Conservation (phyloP, 495 filamentous ascomycete genomes). For the Aspergillus mulundensis region DNA sequence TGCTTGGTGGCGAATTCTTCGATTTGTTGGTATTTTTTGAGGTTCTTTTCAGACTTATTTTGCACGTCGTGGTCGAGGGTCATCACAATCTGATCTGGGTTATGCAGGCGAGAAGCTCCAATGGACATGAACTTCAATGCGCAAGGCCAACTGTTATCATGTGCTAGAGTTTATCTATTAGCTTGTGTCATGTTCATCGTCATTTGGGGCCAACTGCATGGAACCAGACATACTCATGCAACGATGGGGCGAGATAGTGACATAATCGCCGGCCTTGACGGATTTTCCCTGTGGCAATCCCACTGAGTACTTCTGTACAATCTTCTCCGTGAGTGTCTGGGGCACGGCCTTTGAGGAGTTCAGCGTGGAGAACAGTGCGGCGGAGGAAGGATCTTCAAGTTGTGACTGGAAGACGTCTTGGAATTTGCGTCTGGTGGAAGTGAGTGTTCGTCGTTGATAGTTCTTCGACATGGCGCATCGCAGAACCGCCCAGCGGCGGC, state of each 20-base stretch:
- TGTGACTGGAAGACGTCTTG: slow-evolving; percentile 52
- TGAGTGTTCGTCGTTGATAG: slow-evolving; percentile 33
- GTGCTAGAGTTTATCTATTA: slow-evolving; percentile 32
- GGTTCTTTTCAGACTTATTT: slow-evolving; percentile 76
- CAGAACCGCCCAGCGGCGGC: slow-evolving; percentile 25
- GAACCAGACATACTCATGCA: slow-evolving; percentile 54
- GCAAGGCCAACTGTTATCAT: slow-evolving; percentile 91
- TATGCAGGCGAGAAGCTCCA: slow-evolving; percentile 70
- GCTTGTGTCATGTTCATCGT: neutral
- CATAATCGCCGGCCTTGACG: slow-evolving; percentile 77
- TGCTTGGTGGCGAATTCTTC: slow-evolving; percentile 81
- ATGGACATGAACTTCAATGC: slow-evolving; percentile 84
- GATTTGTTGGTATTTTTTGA: slow-evolving; percentile 82
- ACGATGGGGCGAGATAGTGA: slow-evolving; percentile 67
- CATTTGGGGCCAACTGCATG: neutral
- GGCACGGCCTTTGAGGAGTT: slow-evolving; percentile 28
- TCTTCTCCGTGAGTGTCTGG: slow-evolving; percentile 89
- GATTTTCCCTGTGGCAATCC: slow-evolving; percentile 65
- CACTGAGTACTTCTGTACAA: slow-evolving; percentile 73
- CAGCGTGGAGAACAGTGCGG: slow-evolving; percentile 42
- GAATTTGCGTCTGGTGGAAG: slow-evolving; percentile 34
- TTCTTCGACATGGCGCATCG: slow-evolving; percentile 24
- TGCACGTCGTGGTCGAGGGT: slow-evolving; percentile 93
- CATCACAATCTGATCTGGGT: slow-evolving; percentile 77
- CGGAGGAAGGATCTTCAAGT: slow-evolving; percentile 38